Evolutionary conservation across 2,329 filamentous ascomycete species (phyloP).

Genomic region (Colletotrichum neosansevieriae): DNA sequence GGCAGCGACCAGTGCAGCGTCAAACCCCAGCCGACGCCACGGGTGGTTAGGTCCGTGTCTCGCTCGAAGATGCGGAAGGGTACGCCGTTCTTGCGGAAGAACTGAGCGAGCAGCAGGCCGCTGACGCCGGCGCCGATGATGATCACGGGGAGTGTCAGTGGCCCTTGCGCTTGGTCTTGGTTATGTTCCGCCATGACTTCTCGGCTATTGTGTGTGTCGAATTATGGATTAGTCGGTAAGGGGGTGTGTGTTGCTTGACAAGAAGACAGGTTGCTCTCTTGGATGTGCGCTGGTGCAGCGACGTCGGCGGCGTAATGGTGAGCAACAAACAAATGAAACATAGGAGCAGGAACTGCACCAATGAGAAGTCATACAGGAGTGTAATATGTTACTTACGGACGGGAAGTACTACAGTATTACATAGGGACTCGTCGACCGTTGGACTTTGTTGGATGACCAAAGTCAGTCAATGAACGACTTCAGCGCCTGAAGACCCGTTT

Average conservation of each 20-base stretch:
- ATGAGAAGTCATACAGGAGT: conserved; percentile 10
- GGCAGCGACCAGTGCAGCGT: conserved; percentile 73
- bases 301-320: not conserved
- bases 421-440: not conserved
- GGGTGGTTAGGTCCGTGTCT: conserved; percentile 59
- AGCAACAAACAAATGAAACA: conserved; percentile 16
- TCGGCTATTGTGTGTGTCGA: not conserved
- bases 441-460: not conserved
- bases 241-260: conserved; percentile 6
- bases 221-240: not conserved
- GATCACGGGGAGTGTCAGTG: conserved; percentile 45
- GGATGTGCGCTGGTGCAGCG: conserved; percentile 17
- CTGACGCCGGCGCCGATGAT: conserved; percentile 54
- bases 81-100: conserved; percentile 48
- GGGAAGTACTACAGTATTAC: not conserved
- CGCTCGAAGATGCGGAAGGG: conserved; percentile 65
- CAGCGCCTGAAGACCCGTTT: conserved; percentile 10
- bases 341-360: conserved; percentile 4
- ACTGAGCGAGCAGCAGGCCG: conserved; percentile 53
- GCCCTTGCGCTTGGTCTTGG: conserved; percentile 6
- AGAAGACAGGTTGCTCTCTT: conserved; percentile 5
- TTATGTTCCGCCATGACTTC: conserved; percentile 12
- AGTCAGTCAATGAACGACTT: not conserved
- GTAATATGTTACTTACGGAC: not conserved
- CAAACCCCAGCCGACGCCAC: conserved; percentile 70